Evolutionary conservation across 495 filamentous ascomycete genomes (phyloP).

Genomic region (Tricharina praecox): DNA sequence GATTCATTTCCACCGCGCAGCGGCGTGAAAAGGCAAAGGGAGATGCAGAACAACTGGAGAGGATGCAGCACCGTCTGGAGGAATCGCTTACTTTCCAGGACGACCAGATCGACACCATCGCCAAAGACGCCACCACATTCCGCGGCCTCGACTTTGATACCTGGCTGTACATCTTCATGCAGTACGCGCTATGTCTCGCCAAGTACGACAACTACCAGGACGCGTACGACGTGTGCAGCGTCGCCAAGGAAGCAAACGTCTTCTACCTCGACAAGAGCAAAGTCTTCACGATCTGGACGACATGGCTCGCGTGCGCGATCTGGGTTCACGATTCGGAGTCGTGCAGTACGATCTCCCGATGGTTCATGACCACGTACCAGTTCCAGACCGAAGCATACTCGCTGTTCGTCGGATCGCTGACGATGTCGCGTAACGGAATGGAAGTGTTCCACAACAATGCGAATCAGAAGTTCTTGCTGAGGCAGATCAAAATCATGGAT

Average conservation of each 20-base stretch:
- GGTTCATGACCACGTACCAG: constrained; percentile 73
- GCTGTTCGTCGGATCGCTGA: constrained; percentile 38
- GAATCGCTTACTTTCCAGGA: constrained; percentile 30
- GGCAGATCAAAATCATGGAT: constrained; percentile 85
- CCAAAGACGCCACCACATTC: constrained; percentile 38
- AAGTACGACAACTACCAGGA: constrained; percentile 38
- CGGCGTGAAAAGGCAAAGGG: constrained; percentile 33
- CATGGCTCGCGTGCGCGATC: constrained; percentile 75
- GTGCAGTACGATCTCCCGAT: constrained; percentile 48
- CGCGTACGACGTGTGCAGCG: constrained; percentile 59
- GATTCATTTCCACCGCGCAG: constrained; percentile 41
- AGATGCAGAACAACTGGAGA: constrained; percentile 45
- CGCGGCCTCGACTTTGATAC: constrained; percentile 59
- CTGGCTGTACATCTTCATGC: constrained; percentile 83
- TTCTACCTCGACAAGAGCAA: constrained; percentile 52
- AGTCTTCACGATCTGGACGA: constrained; percentile 58
- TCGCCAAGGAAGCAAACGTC: constrained; percentile 56
- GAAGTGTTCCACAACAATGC: constrained; percentile 38
- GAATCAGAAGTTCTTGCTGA: constrained; percentile 72
- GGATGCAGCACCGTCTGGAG: constrained; percentile 47
- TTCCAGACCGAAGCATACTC: constrained; percentile 73
- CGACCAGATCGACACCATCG: not conserved
- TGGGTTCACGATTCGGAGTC: constrained; percentile 63
- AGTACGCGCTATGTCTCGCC: constrained; percentile 62
- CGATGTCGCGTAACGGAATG: constrained; percentile 19